These are phyloP conservation scores for Plasmodium ovale DNA, from an alignment of 169 alveolate genomes.

Conservation along the genomic window DNA sequence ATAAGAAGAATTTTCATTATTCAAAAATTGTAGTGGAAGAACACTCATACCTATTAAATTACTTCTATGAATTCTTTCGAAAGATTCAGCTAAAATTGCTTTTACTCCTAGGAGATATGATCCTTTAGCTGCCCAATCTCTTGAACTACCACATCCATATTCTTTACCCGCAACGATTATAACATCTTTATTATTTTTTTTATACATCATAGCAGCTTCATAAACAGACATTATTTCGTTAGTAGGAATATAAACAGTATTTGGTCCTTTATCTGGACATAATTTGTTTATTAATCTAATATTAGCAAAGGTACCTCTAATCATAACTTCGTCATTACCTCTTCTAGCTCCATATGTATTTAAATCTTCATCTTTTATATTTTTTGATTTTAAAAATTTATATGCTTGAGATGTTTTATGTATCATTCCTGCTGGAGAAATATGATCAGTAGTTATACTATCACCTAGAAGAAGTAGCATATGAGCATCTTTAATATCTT, in stretches of 20 bases:
- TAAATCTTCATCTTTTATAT: slow-evolving; percentile 92
- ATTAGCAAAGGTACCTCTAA: slow-evolving; percentile 98
- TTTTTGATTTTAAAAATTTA: slow-evolving; percentile 87
- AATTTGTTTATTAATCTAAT: slow-evolving; percentile 94
- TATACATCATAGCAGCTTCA: slow-evolving; percentile 93
- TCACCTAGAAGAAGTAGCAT: slow-evolving; percentile 92
- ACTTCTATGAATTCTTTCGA: slow-evolving; percentile 97
- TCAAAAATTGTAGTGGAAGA: slow-evolving; percentile 93
- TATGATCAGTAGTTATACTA: slow-evolving; percentile 97
- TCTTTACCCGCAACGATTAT: slow-evolving; percentile 95
- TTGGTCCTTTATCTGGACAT: slow-evolving; percentile 94
- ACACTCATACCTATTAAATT: slow-evolving; percentile 97
- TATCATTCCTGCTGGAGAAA: slow-evolving; percentile 98
- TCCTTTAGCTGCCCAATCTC: slow-evolving; percentile 99
- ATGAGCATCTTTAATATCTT: slow-evolving; percentile 84
- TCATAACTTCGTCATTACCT: slow-evolving; percentile 97
- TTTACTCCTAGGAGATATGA: slow-evolving; percentile 94
- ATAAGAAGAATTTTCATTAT: slow-evolving; percentile 91
- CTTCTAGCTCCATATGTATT: slow-evolving; percentile 97
- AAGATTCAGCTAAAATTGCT: slow-evolving; percentile 96
- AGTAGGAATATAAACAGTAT: slow-evolving; percentile 93
- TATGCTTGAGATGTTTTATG: slow-evolving; percentile 96
- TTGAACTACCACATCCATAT: slow-evolving; percentile 96
- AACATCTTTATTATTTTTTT: slow-evolving; percentile 75
- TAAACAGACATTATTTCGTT: slow-evolving; percentile 90